Percentiles rank a stretch among this genome's conserved stretches.
Evolutionary conservation across 2,329 filamentous ascomycete genomes (phyloP).

Genomic region (Sporothrix mexicana): DNA sequence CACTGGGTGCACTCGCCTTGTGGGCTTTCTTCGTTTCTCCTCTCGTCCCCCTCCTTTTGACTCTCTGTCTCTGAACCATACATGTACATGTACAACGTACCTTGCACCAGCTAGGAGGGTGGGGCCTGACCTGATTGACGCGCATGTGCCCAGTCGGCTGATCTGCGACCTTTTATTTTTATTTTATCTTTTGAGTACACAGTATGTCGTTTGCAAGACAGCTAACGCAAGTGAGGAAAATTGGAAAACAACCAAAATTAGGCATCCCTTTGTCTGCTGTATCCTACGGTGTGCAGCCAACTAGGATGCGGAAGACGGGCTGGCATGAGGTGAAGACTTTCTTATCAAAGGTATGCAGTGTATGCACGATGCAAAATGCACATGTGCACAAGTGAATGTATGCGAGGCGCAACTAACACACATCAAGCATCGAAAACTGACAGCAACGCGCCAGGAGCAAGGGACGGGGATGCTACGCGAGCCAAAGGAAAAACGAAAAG

Average conservation of each 20-base stretch:
- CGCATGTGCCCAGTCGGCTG: constrained; percentile 29
- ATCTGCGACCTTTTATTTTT: constrained; percentile 28
- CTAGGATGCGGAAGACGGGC: background rate
- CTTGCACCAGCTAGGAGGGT: background rate
- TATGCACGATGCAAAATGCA: constrained; percentile 15
- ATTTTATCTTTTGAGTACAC: background rate
- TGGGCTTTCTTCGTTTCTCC: background rate
- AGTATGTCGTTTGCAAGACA: background rate
- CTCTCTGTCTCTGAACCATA: background rate
- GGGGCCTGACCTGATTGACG: constrained; percentile 12
- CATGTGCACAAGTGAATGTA: constrained; percentile 1
- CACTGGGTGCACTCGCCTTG: background rate
- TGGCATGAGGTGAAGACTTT: background rate
- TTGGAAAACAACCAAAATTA: too few relatives aligned
- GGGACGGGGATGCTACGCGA: background rate
- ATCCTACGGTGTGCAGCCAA: constrained; percentile 1
- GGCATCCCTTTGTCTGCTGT: background rate
- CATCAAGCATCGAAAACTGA: constrained; percentile 16
- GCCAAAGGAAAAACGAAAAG: background rate
- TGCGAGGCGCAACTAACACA: background rate
- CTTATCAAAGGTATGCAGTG: background rate
- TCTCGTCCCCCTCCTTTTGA: background rate
- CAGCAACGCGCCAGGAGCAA: constrained; percentile 9
- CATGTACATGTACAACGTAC: too few relatives aligned
- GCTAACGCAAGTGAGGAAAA: background rate